Evolutionary conservation across 768 basidiomycete genomes (phyloP).

Genomic region (Coprinellus micaceus): DNA sequence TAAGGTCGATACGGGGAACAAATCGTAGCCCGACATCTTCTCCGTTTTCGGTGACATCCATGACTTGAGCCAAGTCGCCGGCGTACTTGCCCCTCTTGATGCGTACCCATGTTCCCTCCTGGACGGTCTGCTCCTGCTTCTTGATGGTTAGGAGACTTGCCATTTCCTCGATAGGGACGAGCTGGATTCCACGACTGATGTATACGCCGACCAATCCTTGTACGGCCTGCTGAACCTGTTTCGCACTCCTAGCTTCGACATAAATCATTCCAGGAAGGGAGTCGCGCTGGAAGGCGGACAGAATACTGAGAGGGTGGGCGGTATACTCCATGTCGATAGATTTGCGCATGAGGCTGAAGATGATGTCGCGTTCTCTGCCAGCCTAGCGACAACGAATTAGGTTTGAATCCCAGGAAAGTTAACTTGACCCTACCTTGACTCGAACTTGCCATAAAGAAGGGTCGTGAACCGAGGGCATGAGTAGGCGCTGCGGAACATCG

Average conservation of each 20-base stretch:
- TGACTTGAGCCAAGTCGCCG: slow-evolving; percentile 92
- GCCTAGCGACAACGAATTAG: slow-evolving; percentile 44
- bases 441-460: slow-evolving; percentile 94
- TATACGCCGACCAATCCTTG: slow-evolving; percentile 93
- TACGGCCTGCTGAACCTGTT: slow-evolving; percentile 81
- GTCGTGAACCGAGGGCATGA: slow-evolving; percentile 97
- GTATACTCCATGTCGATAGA: slow-evolving; percentile 80
- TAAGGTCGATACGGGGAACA: slow-evolving; percentile 96
- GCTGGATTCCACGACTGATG: slow-evolving; percentile 69
- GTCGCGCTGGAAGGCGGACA: slow-evolving; percentile 94
- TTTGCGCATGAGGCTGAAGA: slow-evolving; percentile 94
- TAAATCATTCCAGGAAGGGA: slow-evolving; percentile 95
- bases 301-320: slow-evolving; percentile 75
- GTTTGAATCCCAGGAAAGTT: neutral
- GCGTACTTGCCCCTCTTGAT: slow-evolving; percentile 91
- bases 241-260: slow-evolving; percentile 86
- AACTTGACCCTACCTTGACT: slow-evolving; percentile 64
- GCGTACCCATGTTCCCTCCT: slow-evolving; percentile 91
- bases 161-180: slow-evolving; percentile 98
- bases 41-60: slow-evolving; percentile 90
- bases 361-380: slow-evolving; percentile 89
- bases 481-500: slow-evolving; percentile 83
- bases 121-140: slow-evolving; percentile 84
- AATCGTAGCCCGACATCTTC: slow-evolving; percentile 92
- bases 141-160: slow-evolving; percentile 93